Conservation (phyloP, 306 rosid species). For the Mucuna pruriens region DNA sequence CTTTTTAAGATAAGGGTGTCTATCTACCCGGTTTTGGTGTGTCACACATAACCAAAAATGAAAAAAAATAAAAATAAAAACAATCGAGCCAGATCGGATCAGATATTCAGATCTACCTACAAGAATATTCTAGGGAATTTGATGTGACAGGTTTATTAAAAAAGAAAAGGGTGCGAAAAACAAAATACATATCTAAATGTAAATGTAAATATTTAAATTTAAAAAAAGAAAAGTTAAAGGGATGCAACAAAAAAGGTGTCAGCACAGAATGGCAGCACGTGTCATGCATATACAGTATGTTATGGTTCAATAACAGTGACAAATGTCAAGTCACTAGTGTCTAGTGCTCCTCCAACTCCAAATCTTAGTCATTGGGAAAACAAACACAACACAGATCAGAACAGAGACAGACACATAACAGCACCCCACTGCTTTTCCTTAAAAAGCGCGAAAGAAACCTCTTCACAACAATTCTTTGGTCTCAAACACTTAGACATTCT, state of each 20-base stretch:
- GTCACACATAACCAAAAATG: not conserved
- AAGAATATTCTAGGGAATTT: constrained; percentile 7
- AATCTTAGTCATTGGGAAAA: not conserved
- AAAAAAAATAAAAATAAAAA: not conserved
- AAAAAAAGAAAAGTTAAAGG: not conserved
- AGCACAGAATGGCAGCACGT: not conserved
- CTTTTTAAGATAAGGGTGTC: no score
- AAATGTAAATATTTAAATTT: not conserved
- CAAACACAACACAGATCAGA: no score
- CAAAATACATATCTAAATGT: not conserved
- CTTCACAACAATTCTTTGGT: not conserved
- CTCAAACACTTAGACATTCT: not conserved
- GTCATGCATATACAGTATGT: not conserved
- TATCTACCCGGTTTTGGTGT: no score
- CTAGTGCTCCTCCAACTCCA: not conserved
- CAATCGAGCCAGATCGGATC: not conserved
- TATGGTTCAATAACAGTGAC: not conserved
- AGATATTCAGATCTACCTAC: not conserved
- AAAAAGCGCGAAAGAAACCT: constrained; percentile 24
- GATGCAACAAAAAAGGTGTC: not conserved
- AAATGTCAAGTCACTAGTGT: constrained; percentile 1
- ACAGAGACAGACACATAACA: not conserved
- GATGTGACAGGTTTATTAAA: not conserved
- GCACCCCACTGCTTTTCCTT: constrained; percentile 24
- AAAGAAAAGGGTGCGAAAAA: not conserved